Percentiles rank a stretch among this genome's conserved stretches.
phyloP scores from a whole-genome alignment of 345 rosid species.

The Sonneratia caseolaris region DNA sequence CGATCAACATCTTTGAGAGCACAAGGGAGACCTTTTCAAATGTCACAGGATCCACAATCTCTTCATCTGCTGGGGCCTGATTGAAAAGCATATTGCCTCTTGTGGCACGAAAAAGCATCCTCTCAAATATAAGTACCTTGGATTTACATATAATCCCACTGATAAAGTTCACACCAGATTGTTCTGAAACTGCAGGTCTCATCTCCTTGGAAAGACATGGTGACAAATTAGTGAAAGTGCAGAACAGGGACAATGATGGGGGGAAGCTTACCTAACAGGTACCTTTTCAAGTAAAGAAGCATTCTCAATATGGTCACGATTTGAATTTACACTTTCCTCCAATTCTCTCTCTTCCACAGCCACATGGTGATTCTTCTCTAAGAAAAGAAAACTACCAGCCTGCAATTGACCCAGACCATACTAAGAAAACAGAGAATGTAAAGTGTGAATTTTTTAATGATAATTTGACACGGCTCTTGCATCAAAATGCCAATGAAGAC shows the following conservation, averaged over 20 bases:
- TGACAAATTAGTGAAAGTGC: conserved; percentile 3
- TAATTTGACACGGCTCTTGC: background rate
- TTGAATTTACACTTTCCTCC: conserved; percentile 55
- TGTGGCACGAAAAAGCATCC: conserved; percentile 93
- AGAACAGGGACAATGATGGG: background rate
- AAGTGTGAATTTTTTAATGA: background rate
- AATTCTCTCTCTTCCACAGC: conserved; percentile 63
- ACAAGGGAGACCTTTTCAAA: conserved; percentile 59
- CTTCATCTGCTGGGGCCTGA: conserved; percentile 84
- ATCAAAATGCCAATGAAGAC: background rate
- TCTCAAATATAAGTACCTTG: conserved; percentile 70
- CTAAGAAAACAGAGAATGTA: background rate
- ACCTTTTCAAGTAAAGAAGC: conserved; percentile 81
- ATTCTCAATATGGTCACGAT: conserved; percentile 37
- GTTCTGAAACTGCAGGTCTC: conserved; percentile 49
- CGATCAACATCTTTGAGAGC: conserved; percentile 3
- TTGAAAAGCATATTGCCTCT: conserved; percentile 99
- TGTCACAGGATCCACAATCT: conserved; percentile 80
- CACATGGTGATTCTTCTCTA: conserved; percentile 51
- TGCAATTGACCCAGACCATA: conserved; percentile 22
- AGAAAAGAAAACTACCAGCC: conserved; percentile 80
- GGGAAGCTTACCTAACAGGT: conserved; percentile 14
- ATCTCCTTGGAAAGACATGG: conserved; percentile 45
- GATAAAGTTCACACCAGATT: conserved; percentile 77
- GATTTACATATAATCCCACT: conserved; percentile 75